Evolutionary conservation across 305 asterid genomes (phyloP), one percentile per base, ranked within the genome.

Genomic region (Fraxinus greggii): DNA sequence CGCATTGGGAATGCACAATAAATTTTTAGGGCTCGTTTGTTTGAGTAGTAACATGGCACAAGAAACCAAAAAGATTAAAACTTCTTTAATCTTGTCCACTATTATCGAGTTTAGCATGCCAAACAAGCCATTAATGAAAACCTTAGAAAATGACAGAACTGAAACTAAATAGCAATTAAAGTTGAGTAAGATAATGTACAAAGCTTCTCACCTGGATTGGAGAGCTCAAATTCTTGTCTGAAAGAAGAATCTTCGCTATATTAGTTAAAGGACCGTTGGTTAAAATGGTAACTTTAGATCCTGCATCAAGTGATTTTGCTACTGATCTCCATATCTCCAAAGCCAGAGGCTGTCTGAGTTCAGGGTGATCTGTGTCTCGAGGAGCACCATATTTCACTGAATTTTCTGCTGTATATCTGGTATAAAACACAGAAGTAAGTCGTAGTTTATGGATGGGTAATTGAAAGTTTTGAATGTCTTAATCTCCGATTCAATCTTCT

Each of bases 261-360:
- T 89, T 94, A 78, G 98, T 95, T 88, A 95, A 85, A 5, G 99
- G 98, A 56, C 98, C 99, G 72, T 92, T 95, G 28, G 98, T 91
- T 83, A 94, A 86, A 83, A 95, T 79, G 59, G 94, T 90, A 74
- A 95, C 84, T 74, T 92, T 92, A 2, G 93, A 88, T 76, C 90
- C 92, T 0, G 89, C 83, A 15, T 84, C 81, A 12, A 94, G 91
- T 24, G 96, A 89, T 78, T 88, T 78, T 15, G 87, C 82, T 5
- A 95, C 87, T 0, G 92, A 86, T 42, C 86, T 84, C 99, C 99
- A 95, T 56, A 91, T 83, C 84, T 94, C 97, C 61, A 83, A 80
- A 77, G 97, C 97, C 38, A 89, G 87, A 75, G 95, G 94, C 83
- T 95, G 99, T 88, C 97, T 88, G 80, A 94, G 94, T 79, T 92